Percentiles rank a stretch among this genome's conserved stretches.
Conservation (phyloP, 2,329 filamentous ascomycete species). For the Phialemonium atrogriseum region DNA sequence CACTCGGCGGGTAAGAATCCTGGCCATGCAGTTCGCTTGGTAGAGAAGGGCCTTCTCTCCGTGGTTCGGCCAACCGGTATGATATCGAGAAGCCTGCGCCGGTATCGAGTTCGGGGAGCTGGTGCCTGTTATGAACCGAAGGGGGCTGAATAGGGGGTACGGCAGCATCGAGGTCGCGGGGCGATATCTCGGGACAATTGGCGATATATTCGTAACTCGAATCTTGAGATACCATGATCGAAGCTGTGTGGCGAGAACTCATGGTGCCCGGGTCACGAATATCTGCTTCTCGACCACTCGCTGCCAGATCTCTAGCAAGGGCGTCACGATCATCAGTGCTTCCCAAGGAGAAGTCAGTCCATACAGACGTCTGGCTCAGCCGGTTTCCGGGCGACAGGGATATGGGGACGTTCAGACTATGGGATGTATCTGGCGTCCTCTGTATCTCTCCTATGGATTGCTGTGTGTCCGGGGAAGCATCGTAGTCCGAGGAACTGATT, state of each 20-base stretch:
- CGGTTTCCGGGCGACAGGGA: slow-evolving; percentile 35
- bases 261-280: slow-evolving; percentile 10
- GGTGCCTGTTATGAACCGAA: slow-evolving; percentile 22
- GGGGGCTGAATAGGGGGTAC: slow-evolving; percentile 12
- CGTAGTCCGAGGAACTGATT: slow-evolving; percentile 20
- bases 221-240: slow-evolving; percentile 18
- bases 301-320: slow-evolving; percentile 11
- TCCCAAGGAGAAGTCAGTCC: slow-evolving; percentile 52
- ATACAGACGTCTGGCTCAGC: slow-evolving; percentile 47
- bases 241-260: slow-evolving; percentile 13
- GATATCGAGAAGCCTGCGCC: slow-evolving; percentile 42
- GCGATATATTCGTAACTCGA: slow-evolving; percentile 11
- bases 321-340: slow-evolving; percentile 35
- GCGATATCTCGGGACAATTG: slow-evolving; percentile 23
- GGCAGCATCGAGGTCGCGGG: slow-evolving; percentile 19
- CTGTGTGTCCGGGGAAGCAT: slow-evolving; percentile 18
- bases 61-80: slow-evolving; percentile 3
- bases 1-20: slow-evolving; percentile 1
- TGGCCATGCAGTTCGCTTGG: slow-evolving; percentile 1
- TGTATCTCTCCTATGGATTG: slow-evolving; percentile 17
- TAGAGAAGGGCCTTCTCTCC: slow-evolving; percentile 2
- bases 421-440: slow-evolving; percentile 28
- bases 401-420: slow-evolving; percentile 39
- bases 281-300: slow-evolving; percentile 10
- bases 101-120: slow-evolving; percentile 42